Conservation (phyloP, 2,329 filamentous ascomycete genomes). For the Aciculosporium take region DNA sequence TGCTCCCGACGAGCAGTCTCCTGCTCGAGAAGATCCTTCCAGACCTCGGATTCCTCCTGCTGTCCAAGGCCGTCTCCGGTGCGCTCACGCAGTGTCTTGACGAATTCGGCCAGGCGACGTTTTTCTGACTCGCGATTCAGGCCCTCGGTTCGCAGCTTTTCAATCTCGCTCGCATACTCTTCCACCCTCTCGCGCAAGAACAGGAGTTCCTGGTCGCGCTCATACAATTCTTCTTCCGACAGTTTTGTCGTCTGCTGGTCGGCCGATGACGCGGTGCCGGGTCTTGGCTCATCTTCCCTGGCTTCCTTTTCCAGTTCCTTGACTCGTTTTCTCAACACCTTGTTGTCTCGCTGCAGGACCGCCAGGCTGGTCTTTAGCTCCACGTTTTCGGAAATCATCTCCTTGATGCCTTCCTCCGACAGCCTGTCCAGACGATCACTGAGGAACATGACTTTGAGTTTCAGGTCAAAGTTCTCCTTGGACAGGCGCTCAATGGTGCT, state of each 20-base stretch:
- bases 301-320: constrained; percentile 77
- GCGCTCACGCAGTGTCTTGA: constrained; percentile 40
- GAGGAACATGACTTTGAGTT: constrained; percentile 94
- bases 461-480: constrained; percentile 96
- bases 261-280: constrained; percentile 47
- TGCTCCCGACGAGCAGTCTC: constrained; percentile 83
- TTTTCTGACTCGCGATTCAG: constrained; percentile 73
- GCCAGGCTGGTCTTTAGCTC: constrained; percentile 84
- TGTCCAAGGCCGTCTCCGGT: constrained; percentile 35
- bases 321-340: constrained; percentile 62
- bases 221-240: constrained; percentile 46
- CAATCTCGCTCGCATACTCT: constrained; percentile 69
- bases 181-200: constrained; percentile 78
- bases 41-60: constrained; percentile 64
- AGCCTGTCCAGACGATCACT: constrained; percentile 85
- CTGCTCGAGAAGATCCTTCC: constrained; percentile 87
- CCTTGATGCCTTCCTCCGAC: constrained; percentile 90
- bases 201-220: constrained; percentile 71
- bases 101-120: constrained; percentile 68
- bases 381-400: constrained; percentile 96
- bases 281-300: constrained; percentile 48
- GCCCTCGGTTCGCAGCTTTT: constrained; percentile 64
- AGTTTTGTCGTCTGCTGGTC: constrained; percentile 42
- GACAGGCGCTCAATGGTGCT: constrained; percentile 91
- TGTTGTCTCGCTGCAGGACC: constrained; percentile 82